Percentiles rank a stretch among this genome's conserved stretches.
phyloP scores from a whole-genome alignment of 805 yeast genomes.

The Diddensiella transvaalensis region DNA sequence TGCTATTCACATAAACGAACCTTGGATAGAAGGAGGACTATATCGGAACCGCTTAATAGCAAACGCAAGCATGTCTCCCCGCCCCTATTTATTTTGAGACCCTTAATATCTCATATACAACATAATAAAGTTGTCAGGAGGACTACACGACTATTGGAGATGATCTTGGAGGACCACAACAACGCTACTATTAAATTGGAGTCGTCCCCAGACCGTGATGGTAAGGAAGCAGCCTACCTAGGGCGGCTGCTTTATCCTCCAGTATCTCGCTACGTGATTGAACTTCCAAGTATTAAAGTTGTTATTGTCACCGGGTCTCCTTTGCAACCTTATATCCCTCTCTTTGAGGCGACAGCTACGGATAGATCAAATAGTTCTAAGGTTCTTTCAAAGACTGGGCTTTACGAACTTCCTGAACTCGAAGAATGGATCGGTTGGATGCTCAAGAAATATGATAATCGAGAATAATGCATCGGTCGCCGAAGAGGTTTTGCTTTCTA shows the following conservation, averaged over 20 bases:
- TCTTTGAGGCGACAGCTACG: constrained; percentile 21
- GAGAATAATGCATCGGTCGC: too few species aligned
- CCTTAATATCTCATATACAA: constrained; percentile 33
- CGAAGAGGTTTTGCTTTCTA: too few species aligned
- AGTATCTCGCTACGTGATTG: constrained; percentile 16
- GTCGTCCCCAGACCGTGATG: constrained; percentile 7
- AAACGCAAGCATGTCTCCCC: constrained; percentile 7
- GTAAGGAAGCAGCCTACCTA: constrained; percentile 12
- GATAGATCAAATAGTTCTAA: constrained; percentile 6
- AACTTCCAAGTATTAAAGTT: constrained; percentile 14
- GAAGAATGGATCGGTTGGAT: constrained; percentile 37
- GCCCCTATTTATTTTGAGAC: constrained; percentile 28
- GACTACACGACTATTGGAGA: constrained; percentile 21
- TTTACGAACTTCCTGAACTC: constrained; percentile 34
- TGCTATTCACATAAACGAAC: constrained; percentile 53
- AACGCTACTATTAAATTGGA: constrained; percentile 17
- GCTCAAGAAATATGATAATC: constrained; percentile 14
- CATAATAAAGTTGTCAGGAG: constrained; percentile 26
- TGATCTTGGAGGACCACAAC: constrained; percentile 21
- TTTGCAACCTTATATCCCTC: constrained; percentile 24
- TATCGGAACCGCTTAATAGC: constrained; percentile 14
- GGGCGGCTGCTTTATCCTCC: constrained; percentile 27
- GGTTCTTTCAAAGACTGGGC: constrained; percentile 22
- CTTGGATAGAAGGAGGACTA: constrained; percentile 33
- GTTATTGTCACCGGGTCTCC: constrained; percentile 25